Base-by-base conservation (phyloP, 805 yeast species). In the Metschnikowia sp. region DNA sequence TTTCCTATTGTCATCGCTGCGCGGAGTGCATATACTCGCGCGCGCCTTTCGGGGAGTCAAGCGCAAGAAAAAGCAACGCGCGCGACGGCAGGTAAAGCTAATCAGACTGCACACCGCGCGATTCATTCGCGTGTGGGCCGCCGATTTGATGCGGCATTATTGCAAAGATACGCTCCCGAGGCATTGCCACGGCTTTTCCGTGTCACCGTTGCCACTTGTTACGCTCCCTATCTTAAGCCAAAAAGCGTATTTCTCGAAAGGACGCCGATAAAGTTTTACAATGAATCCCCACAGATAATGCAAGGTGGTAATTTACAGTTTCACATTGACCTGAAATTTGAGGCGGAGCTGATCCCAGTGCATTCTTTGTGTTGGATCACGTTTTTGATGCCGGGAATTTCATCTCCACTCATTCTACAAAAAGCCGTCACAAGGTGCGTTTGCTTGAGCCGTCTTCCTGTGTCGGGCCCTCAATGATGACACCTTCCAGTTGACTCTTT, bases 1-100 rank as follows among this genome's bases (percentile, higher is more conserved):
- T 35, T 42, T 36, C 39, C 39, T 13, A 42, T 41, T 41, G 44
- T 34, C 44, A 41, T 42, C 45, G 45, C 45, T 31, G 40, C 40
- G 18, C 32, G 36, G 40, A 22, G 37, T 36, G 45, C 40, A 42
- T 36, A 32, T 15, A 31, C 30, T 19, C 37, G 45, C 40, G 29
- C 15, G 18, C 8, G 30, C 10, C 22, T 8, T 12, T 22, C 35
- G 15, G 28, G 19, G 45, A 10, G 38, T 18, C 13, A 4, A 11
- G 28, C 28, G 30, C 29, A 22, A 11, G 26, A 32, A 40, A 42
- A 42, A 36, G 45, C 36, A 42, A 42, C 15, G 29, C 42, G 29
- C 32, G 32, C 10, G 8, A 28, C 40, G n/a, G 40, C 40, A 38
- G 12, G 13, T n/a, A n/a, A 11, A 1, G 4, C 32, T 13, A 32